Evolutionary conservation across 1,284 basidiomycete genomes (phyloP).

Genomic region (Pholiota adiposa): DNA sequence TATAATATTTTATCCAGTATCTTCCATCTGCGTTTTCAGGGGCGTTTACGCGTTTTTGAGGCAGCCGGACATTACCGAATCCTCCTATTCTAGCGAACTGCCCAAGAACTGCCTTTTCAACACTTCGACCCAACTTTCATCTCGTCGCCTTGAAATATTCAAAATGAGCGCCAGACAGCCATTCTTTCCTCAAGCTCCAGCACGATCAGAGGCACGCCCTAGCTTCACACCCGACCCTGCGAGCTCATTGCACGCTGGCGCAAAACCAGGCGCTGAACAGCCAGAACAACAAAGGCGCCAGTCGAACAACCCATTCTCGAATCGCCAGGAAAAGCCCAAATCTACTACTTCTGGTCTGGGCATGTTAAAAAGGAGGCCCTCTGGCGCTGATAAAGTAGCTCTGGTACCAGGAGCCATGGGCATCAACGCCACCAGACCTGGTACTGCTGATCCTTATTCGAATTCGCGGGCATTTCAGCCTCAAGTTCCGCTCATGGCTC

Average conservation of each 20-base stretch:
- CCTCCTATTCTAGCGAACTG: too few relatives aligned
- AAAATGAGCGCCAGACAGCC: background rate
- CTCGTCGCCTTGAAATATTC: background rate
- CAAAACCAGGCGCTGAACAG: background rate
- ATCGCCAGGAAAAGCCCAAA: background rate
- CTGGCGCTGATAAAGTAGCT: background rate
- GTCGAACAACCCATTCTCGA: background rate
- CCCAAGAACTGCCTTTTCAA: too few relatives aligned
- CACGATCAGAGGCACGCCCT: background rate
- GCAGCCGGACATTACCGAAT: background rate
- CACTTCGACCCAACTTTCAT: background rate
- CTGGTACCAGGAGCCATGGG: background rate
- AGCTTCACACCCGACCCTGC: background rate
- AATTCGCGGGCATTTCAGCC: background rate
- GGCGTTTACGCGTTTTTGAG: too few relatives aligned
- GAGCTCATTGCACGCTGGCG: background rate
- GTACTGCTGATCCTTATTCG: conserved; percentile 23
- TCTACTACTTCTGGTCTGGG: conserved; percentile 16
- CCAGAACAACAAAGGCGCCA: background rate
- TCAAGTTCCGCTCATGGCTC: conserved; percentile 18
- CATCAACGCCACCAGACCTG: conserved; percentile 16
- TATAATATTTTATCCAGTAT: too few relatives aligned
- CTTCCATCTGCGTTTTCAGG: too few relatives aligned
- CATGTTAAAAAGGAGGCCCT: conserved; percentile 12
- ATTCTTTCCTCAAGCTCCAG: background rate